A percentile compares a stretch with the other conserved stretches of the same genome.
Conservation (phyloP, 2,329 filamentous ascomycete species). For the Boeremia lycopersici region DNA sequence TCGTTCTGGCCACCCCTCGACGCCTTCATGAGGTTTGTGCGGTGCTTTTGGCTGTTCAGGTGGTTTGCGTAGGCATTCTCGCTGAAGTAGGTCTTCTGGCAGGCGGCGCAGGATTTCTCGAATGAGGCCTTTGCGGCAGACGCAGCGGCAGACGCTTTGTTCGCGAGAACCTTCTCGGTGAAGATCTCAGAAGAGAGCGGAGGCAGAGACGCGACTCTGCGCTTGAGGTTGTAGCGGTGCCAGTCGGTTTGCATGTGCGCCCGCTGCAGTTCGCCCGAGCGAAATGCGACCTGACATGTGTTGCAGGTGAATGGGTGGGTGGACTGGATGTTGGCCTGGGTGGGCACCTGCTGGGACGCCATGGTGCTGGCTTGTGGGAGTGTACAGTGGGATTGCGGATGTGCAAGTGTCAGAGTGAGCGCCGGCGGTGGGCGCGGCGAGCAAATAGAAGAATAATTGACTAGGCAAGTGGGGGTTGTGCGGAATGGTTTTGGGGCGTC, state of each 20-base stretch:
- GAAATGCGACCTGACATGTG: constrained; percentile 95
- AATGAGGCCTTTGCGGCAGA: constrained; percentile 88
- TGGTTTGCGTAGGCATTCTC: constrained; percentile 97
- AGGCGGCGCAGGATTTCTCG: constrained; percentile 80
- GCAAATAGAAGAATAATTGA: constrained; percentile 24
- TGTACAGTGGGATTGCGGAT: not conserved
- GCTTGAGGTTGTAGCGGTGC: constrained; percentile 98
- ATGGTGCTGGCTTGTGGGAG: constrained; percentile 28
- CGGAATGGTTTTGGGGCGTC: constrained; percentile 20
- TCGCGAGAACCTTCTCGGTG: constrained; percentile 92
- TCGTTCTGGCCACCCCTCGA: constrained; percentile 50
- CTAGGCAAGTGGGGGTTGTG: constrained; percentile 35
- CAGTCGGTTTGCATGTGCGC: constrained; percentile 98
- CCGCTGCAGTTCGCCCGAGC: constrained; percentile 89
- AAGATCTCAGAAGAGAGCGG: constrained; percentile 92
- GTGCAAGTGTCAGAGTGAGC: constrained; percentile 10
- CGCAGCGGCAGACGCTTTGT: constrained; percentile 81
- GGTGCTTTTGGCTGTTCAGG: constrained; percentile 88
- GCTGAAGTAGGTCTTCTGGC: constrained; percentile 93
- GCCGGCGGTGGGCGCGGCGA: constrained; percentile 12
- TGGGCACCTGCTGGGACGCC: constrained; percentile 41
- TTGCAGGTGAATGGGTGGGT: constrained; percentile 95
- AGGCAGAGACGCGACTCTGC: constrained; percentile 85
- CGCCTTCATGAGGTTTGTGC: constrained; percentile 63
- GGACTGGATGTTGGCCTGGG: constrained; percentile 44